Conservation (phyloP, 2,329 filamentous ascomycete species). For the Colletotrichum cereale region DNA sequence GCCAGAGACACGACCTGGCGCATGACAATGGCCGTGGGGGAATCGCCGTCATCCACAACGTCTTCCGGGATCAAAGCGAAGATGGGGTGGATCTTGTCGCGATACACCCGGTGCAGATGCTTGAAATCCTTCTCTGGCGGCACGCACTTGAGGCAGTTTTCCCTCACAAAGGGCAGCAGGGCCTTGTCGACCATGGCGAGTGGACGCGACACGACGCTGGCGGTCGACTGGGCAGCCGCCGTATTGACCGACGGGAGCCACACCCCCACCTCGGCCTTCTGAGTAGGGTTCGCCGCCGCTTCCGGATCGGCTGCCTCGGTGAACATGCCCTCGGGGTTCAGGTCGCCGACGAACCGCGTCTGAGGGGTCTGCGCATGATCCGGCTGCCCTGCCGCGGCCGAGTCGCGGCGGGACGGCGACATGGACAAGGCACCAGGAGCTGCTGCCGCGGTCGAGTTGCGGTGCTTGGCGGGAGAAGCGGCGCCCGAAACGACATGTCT, state of each 20-base stretch:
- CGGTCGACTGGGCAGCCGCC: conserved; percentile 49
- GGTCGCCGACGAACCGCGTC: conserved; percentile 67
- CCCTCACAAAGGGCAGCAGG: conserved; percentile 57
- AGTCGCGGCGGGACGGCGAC: conserved; percentile 26
- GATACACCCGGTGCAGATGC: conserved; percentile 59
- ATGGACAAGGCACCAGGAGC: background rate
- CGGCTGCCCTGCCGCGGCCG: conserved; percentile 3
- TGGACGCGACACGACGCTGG: conserved; percentile 41
- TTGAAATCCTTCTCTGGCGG: conserved; percentile 62
- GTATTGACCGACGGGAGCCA: conserved; percentile 59
- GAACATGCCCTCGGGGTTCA: conserved; percentile 72
- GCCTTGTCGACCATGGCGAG: conserved; percentile 56
- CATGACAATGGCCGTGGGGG: conserved; percentile 59
- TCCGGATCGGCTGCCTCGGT: conserved; percentile 63
- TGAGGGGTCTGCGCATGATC: conserved; percentile 31
- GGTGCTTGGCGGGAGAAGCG: conserved; percentile 23
- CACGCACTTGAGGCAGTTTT: conserved; percentile 61
- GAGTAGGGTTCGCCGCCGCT: conserved; percentile 53
- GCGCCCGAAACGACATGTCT: background rate
- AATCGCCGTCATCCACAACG: conserved; percentile 47
- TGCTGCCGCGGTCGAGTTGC: conserved; percentile 18
- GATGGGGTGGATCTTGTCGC: conserved; percentile 67
- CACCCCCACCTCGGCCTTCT: conserved; percentile 67
- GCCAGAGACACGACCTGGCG: conserved; percentile 68
- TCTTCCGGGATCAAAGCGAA: conserved; percentile 63